These are phyloP conservation scores for Albifimbria verrucaria DNA, from an alignment of 2,329 filamentous ascomycete genomes.

Conservation along the genomic window DNA sequence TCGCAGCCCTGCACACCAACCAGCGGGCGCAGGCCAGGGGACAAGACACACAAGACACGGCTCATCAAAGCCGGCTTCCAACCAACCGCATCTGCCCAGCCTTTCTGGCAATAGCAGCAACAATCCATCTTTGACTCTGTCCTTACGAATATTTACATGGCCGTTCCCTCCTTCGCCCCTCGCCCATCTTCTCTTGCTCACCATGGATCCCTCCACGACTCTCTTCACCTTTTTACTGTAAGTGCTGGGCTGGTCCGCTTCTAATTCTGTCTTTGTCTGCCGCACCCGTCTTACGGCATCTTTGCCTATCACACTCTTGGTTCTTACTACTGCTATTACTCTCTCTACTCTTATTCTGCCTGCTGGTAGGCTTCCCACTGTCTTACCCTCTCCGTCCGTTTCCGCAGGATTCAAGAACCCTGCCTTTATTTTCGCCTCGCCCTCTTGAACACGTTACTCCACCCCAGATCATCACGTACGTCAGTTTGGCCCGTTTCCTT, in stretches of 20 bases:
- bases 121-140: too few relatives aligned
- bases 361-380: neutral
- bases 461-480: neutral
- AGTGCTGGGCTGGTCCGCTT: constrained; percentile 36
- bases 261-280: constrained; percentile 18
- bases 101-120: too few relatives aligned
- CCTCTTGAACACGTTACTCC: too few relatives aligned
- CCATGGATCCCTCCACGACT: constrained; percentile 60
- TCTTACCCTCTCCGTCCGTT: neutral
- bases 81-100: too few relatives aligned
- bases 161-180: neutral
- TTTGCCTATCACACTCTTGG: constrained; percentile 14
- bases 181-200: constrained; percentile 1
- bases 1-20: neutral
- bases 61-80: too few relatives aligned
- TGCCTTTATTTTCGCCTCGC: neutral
- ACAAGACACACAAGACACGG: too few relatives aligned
- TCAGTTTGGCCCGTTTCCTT: neutral
- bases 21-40: neutral
- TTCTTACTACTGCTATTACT: constrained; percentile 6
- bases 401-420: neutral
- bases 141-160: neutral
- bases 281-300: neutral
- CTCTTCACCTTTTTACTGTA: constrained; percentile 68
- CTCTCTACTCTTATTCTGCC: constrained; percentile 6